A percentile compares a stretch with the other conserved stretches of the same genome.
Conservation (phyloP, 2,329 filamentous ascomycete species). For the Clarireedia monteithiana region DNA sequence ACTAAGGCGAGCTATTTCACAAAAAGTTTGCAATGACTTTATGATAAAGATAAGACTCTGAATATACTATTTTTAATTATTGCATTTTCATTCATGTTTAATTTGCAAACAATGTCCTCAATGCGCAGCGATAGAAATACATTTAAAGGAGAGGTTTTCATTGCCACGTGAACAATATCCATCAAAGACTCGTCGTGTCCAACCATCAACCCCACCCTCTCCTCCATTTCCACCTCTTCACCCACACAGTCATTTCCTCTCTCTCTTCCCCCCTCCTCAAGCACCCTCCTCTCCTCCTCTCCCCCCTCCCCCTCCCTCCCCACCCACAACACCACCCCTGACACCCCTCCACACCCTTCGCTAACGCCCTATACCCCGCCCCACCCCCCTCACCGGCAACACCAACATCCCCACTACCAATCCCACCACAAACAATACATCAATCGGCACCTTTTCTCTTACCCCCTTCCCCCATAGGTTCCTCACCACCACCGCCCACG, state of each 20-base stretch:
- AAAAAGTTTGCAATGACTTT: background rate
- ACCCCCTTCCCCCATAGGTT: background rate
- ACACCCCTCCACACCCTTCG: background rate
- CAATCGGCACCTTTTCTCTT: background rate
- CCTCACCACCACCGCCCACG: background rate
- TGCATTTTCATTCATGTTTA: background rate
- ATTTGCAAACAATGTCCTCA: background rate
- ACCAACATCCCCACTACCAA: background rate
- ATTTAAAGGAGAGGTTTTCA: background rate
- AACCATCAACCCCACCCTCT: background rate
- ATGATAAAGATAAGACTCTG: background rate
- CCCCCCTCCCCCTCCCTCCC: background rate
- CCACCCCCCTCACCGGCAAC: background rate
- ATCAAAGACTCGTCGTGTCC: background rate
- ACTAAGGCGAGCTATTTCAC: background rate
- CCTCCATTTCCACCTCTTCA: background rate
- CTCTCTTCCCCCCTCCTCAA: background rate
- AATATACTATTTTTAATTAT: background rate
- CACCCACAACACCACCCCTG: background rate
- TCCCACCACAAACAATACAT: background rate
- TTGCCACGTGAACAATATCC: background rate
- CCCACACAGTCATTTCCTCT: background rate
- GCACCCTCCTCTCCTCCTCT: background rate
- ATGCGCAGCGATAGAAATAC: background rate
- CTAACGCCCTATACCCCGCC: background rate